Percentiles rank a stretch among this genome's conserved stretches.
phyloP scores from a whole-genome alignment of 2,329 filamentous ascomycete species.

The Diaporthe ampelina region DNA sequence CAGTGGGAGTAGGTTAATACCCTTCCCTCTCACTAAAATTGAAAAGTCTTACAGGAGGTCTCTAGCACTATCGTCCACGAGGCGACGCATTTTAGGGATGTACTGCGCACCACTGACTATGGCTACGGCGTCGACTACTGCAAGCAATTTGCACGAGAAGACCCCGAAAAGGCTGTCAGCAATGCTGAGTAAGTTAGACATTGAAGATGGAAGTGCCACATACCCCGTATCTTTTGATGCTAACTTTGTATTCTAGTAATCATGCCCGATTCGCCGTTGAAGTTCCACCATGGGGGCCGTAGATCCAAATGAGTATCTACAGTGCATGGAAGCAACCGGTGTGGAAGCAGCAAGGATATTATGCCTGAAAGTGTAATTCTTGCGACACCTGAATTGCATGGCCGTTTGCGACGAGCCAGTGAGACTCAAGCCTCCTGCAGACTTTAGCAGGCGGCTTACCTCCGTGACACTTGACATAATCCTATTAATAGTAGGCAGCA shows the following conservation, averaged over 20 bases:
- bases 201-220: not conserved
- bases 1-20: slow-evolving; percentile 6
- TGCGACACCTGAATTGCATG: too few relatives aligned
- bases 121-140: slow-evolving; percentile 4
- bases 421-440: too few relatives aligned
- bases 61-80: not conserved
- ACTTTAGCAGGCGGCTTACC: too few relatives aligned
- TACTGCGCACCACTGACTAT: not conserved
- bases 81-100: slow-evolving; percentile 7
- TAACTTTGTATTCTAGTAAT: not conserved
- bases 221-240: not conserved
- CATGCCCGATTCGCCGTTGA: slow-evolving; percentile 6
- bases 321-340: too few relatives aligned
- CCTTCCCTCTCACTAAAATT: too few relatives aligned
- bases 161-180: not conserved
- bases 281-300: slow-evolving; percentile 5
- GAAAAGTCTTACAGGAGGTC: not conserved
- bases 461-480: too few relatives aligned
- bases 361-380: too few relatives aligned
- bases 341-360: too few relatives aligned
- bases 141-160: not conserved
- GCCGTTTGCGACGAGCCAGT: too few relatives aligned
- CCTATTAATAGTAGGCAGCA: too few relatives aligned
- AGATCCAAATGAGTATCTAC: not conserved
- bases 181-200: not conserved